Conservation (phyloP, 2,329 filamentous ascomycete genomes). For the Cryphonectria parasitica region DNA sequence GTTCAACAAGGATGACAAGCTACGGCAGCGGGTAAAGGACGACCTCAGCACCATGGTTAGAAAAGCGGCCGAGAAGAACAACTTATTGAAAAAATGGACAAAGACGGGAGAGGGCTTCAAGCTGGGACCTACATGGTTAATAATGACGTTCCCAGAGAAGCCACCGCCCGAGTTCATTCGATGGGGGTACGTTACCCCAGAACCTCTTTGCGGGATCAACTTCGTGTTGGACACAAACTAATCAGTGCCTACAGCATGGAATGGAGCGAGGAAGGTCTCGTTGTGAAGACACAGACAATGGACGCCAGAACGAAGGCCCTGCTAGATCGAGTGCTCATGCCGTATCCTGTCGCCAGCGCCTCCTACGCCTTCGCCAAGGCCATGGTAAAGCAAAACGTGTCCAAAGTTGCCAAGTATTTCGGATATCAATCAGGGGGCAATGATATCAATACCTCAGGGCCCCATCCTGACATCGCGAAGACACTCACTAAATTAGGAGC, state of each 20-base stretch:
- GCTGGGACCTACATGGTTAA: constrained; percentile 60
- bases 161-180: constrained; percentile 64
- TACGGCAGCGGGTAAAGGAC: constrained; percentile 52
- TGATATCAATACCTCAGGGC: constrained; percentile 22
- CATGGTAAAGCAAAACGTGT: constrained; percentile 49
- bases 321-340: constrained; percentile 56
- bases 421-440: constrained; percentile 43
- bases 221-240: constrained; percentile 27
- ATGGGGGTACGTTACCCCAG: constrained; percentile 54
- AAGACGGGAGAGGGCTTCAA: constrained; percentile 53
- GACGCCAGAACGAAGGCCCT: constrained; percentile 51
- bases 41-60: constrained; percentile 50
- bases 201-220: not conserved
- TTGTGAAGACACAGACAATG: constrained; percentile 51
- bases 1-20: constrained; percentile 57
- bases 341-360: constrained; percentile 54
- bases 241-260: constrained; percentile 47
- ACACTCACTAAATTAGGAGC: constrained; percentile 35
- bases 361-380: constrained; percentile 56
- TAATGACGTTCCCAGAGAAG: constrained; percentile 61
- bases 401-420: constrained; percentile 49
- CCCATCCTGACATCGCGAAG: constrained; percentile 39
- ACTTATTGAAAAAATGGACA: constrained; percentile 42
- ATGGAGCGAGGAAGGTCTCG: constrained; percentile 53
- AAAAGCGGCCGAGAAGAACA: constrained; percentile 47